These are phyloP conservation scores for Botryotinia globosa DNA, from an alignment of 2,329 filamentous ascomycete genomes.

Conservation along the genomic window DNA sequence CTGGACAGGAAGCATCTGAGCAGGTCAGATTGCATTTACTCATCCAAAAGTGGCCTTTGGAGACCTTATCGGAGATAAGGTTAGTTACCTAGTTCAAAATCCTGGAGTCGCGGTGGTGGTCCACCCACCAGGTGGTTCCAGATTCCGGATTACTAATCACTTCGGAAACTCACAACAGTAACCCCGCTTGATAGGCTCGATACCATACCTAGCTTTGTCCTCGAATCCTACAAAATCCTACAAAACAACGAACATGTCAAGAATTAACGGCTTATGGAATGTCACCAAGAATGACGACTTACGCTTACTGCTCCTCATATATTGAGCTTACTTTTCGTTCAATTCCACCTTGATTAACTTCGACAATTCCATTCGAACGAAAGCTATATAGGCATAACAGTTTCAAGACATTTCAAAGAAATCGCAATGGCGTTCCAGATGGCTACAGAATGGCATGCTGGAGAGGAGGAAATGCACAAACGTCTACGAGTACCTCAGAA, in stretches of 20 bases:
- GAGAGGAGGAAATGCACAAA: slow-evolving; percentile 62
- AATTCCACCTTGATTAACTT: neutral
- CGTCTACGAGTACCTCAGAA: slow-evolving; percentile 55
- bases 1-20: no score
- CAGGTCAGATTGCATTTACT: neutral
- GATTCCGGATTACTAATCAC: slow-evolving; percentile 5
- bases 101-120: no score
- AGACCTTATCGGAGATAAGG: neutral
- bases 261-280: neutral
- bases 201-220: neutral
- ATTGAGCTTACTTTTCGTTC: neutral
- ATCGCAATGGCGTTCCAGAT: slow-evolving; percentile 15
- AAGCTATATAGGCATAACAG: neutral
- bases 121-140: neutral
- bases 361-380: neutral
- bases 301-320: neutral
- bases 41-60: neutral
- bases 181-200: neutral
- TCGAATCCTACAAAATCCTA: neutral
- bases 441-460: slow-evolving; percentile 47
- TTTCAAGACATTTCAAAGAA: neutral
- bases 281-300: neutral
- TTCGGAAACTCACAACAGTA: neutral
- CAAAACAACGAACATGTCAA: neutral
- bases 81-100: neutral